These are phyloP conservation scores for Cordia subcordata DNA, from an alignment of 257 asterid genomes.

Conservation along the genomic window DNA sequence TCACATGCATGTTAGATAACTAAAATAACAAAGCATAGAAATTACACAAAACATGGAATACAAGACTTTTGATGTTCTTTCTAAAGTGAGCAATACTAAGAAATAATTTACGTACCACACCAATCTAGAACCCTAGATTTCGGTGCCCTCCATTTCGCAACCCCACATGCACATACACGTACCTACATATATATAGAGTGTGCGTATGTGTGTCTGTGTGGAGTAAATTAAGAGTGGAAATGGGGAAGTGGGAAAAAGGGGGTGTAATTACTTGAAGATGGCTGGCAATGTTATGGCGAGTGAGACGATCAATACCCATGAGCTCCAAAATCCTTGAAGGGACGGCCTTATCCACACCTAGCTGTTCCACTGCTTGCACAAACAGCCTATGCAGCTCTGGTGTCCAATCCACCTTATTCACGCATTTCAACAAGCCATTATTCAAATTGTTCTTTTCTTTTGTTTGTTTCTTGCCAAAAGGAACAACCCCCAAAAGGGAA, in stretches of 20 bases:
- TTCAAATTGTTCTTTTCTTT: neutral
- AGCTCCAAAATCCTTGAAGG: conserved; percentile 91
- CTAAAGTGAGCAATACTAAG: too few species aligned
- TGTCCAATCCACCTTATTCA: conserved; percentile 97
- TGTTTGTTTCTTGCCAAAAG: neutral
- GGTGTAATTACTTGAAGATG: conserved; percentile 90
- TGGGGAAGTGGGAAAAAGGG: too few species aligned
- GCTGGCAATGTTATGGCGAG: conserved; percentile 95
- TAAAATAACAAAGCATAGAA: neutral
- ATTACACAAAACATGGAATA: too few species aligned
- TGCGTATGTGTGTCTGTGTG: too few species aligned
- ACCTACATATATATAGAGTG: too few species aligned
- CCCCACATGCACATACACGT: too few species aligned
- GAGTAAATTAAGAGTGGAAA: too few species aligned
- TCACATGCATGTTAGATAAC: neutral
- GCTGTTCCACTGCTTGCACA: conserved; percentile 92
- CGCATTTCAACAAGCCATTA: conserved; percentile 18
- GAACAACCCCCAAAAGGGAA: too few species aligned
- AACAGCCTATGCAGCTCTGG: conserved; percentile 87
- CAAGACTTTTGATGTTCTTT: too few species aligned
- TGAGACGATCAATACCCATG: conserved; percentile 94
- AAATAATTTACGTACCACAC: neutral
- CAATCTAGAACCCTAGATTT: neutral
- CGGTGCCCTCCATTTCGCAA: neutral
- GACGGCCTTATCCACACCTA: conserved; percentile 93